Evolutionary conservation across 2,329 filamentous ascomycete genomes (phyloP).

Genomic region (Cladosporium cucumerinum): DNA sequence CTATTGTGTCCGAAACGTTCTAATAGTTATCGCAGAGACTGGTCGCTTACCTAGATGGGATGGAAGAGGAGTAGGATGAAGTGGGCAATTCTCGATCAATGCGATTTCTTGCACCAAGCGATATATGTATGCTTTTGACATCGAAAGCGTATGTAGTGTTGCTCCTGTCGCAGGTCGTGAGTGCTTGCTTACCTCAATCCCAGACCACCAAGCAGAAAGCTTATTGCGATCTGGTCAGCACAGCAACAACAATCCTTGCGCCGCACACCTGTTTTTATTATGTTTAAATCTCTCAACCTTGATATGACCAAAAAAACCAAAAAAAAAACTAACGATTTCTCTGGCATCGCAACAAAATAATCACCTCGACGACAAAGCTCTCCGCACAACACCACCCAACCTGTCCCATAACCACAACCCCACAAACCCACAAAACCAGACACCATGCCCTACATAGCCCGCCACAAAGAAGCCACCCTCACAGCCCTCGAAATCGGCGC

Average conservation of each 20-base stretch:
- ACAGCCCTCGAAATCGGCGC: not conserved
- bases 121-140: not conserved
- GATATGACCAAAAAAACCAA: too few species aligned
- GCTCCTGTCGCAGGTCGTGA: not conserved
- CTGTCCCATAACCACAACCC: not conserved
- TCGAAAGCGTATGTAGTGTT: not conserved
- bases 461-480: not conserved
- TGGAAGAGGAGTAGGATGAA: not conserved
- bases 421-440: not conserved
- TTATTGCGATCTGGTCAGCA: not conserved
- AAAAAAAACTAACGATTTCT: not conserved
- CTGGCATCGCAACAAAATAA: not conserved
- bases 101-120: not conserved
- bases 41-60: slow-evolving; percentile 50
- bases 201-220: not conserved
- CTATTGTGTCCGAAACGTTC: not conserved
- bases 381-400: not conserved
- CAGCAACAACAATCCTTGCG: not conserved
- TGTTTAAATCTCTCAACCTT: not conserved
- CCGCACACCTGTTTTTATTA: too few species aligned
- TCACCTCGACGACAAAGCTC: not conserved
- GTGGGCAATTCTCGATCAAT: not conserved
- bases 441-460: not conserved
- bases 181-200: not conserved
- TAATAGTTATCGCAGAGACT: slow-evolving; percentile 34